Conservation (phyloP, 2,329 filamentous ascomycete genomes). For the Lasiodiplodia citricola region DNA sequence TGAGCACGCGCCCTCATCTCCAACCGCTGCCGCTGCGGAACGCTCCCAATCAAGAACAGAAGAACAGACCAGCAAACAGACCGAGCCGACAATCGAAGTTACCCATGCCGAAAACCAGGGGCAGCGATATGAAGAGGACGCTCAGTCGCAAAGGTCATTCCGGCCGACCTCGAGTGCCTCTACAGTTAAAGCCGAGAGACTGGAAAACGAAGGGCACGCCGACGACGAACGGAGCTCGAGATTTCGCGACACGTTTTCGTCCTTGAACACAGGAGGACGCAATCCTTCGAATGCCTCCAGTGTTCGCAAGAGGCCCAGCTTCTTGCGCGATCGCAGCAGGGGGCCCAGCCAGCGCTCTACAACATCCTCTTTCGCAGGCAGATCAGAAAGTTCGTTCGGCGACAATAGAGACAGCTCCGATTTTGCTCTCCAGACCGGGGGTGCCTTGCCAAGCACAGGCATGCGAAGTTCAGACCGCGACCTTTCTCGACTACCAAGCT, state of each 20-base stretch:
- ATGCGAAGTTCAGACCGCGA: constrained; percentile 56
- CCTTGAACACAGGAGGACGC: background rate
- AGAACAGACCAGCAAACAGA: constrained; percentile 15
- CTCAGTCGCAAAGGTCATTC: background rate
- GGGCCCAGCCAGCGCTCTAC: constrained; percentile 60
- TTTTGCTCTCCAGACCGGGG: constrained; percentile 81
- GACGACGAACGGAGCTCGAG: constrained; percentile 17
- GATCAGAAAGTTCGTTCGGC: constrained; percentile 56
- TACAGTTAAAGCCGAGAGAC: constrained; percentile 38
- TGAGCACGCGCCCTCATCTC: constrained; percentile 48
- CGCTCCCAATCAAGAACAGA: constrained; percentile 34
- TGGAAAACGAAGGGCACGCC: constrained; percentile 3
- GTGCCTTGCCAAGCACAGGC: constrained; percentile 63
- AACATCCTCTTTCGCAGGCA: constrained; percentile 60
- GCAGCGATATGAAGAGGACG: constrained; percentile 23
- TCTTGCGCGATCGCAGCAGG: constrained; percentile 60
- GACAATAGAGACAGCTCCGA: constrained; percentile 75
- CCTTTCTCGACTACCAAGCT: constrained; percentile 78
- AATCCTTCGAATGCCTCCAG: constrained; percentile 15
- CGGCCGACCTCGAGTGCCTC: constrained; percentile 45
- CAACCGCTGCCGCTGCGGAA: constrained; percentile 49
- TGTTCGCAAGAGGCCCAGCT: constrained; percentile 57
- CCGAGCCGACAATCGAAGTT: constrained; percentile 20
- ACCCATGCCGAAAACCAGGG: constrained; percentile 24
- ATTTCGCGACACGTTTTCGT: constrained; percentile 5